Conservation (phyloP, 768 basidiomycete species). For the Antrodiella citrinella region DNA sequence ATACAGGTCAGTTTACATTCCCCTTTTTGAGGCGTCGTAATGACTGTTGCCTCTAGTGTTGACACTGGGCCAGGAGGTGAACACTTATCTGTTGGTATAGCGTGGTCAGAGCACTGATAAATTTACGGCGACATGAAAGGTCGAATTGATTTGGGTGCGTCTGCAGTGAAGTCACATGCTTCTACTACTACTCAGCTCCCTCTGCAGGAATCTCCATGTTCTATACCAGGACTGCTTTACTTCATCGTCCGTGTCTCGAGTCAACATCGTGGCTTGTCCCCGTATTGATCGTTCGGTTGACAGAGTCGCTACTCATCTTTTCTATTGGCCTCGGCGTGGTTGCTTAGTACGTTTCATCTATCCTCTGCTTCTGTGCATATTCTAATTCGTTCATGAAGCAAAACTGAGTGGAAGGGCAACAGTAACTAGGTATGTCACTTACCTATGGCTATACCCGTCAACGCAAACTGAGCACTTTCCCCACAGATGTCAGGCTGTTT, state of each 20-base stretch:
- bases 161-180: no score
- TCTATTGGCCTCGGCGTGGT: conserved; percentile 7
- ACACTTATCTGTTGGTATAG: background rate
- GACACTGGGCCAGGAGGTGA: conserved; percentile 11
- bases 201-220: conserved; percentile 12
- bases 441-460: no score
- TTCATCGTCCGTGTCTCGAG: conserved; percentile 3
- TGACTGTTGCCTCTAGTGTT: conserved; percentile 3
- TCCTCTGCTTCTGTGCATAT: background rate
- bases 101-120: background rate
- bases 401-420: conserved; percentile 5
- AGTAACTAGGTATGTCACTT: conserved; percentile 2
- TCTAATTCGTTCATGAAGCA: background rate
- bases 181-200: no score
- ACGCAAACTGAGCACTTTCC: no score
- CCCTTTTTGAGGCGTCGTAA: background rate
- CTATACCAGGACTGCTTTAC: conserved; percentile 9
- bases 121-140: background rate
- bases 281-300: no score
- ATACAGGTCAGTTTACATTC: conserved; percentile 4
- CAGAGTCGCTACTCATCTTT: conserved; percentile 12
- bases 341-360: conserved; percentile 5
- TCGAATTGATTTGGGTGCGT: conserved; percentile 12
- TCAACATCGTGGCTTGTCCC: background rate
- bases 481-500: background rate